Evolutionary conservation across 495 filamentous ascomycete genomes (phyloP).

Genomic region (Neurospora sp.): DNA sequence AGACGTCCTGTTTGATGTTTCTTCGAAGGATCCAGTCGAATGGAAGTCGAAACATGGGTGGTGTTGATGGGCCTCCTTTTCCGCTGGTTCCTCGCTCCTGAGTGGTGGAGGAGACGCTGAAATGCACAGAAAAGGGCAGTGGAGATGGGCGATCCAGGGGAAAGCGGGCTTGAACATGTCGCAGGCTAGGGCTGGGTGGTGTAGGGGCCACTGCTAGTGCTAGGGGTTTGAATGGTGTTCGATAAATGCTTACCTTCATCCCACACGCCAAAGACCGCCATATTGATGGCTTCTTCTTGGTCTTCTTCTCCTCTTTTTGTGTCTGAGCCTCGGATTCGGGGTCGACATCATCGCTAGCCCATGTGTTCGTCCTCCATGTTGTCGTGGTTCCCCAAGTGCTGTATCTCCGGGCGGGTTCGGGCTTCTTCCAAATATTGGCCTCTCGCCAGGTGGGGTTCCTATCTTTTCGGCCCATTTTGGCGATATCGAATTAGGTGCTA

Average conservation of each 20-base stretch:
- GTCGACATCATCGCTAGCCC: neutral
- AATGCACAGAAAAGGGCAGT: neutral
- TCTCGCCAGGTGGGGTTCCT: neutral
- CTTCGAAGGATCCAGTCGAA: neutral
- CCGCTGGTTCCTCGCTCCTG: neutral
- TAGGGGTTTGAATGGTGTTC: neutral
- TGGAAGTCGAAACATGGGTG: neutral
- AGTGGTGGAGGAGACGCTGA: neutral
- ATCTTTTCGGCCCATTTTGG: neutral
- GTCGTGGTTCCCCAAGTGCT: neutral
- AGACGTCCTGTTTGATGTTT: neutral
- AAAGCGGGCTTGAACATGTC: neutral
- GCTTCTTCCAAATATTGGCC: neutral
- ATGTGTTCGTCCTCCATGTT: neutral
- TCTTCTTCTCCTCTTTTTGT: neutral
- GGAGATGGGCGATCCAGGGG: neutral
- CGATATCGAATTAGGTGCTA: neutral
- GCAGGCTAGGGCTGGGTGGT: neutral
- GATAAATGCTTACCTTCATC: neutral
- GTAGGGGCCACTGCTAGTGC: neutral
- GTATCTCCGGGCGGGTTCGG: neutral
- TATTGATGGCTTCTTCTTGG: neutral
- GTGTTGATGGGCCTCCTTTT: neutral
- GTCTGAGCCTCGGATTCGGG: neutral
- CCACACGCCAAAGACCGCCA: neutral